These are phyloP conservation scores for Pyrus communis DNA, from an alignment of 306 rosid genomes.

Conservation along the genomic window DNA sequence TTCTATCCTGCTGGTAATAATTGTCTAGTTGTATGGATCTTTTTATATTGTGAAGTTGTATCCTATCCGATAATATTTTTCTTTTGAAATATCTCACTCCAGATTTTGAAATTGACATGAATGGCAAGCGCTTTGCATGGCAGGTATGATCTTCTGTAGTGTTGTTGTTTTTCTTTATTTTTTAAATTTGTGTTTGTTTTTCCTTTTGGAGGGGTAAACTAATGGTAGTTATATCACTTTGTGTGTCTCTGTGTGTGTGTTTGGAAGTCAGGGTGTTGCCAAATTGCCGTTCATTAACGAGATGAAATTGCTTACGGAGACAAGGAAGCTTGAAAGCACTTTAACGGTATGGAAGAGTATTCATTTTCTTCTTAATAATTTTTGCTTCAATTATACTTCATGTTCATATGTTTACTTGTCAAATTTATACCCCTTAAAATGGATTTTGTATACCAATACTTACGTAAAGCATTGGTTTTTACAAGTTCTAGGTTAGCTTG, in stretches of 20 bases:
- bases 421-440: background rate
- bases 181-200: background rate
- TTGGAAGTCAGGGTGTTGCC: slow-evolving; percentile 71
- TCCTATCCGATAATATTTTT: slow-evolving; percentile 1
- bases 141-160: slow-evolving; percentile 45
- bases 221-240: background rate
- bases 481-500: background rate
- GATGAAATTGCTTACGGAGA: slow-evolving; percentile 65
- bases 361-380: background rate
- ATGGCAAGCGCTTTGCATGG: slow-evolving; percentile 95
- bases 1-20: slow-evolving; percentile 84
- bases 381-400: background rate
- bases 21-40: slow-evolving; percentile 10
- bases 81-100: slow-evolving; percentile 2
- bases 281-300: slow-evolving; percentile 96
- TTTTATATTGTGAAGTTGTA: slow-evolving; percentile 11
- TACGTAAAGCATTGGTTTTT: background rate
- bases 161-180: background rate
- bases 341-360: slow-evolving; percentile 58
- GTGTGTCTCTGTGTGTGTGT: background rate
- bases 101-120: slow-evolving; percentile 98
- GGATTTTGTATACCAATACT: background rate
- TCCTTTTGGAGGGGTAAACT: slow-evolving; percentile 10
- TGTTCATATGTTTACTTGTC: background rate
- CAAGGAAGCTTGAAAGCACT: slow-evolving; percentile 76